Base-by-base conservation (phyloP, 441 rosid species). In the Adansonia rubrostipa region DNA sequence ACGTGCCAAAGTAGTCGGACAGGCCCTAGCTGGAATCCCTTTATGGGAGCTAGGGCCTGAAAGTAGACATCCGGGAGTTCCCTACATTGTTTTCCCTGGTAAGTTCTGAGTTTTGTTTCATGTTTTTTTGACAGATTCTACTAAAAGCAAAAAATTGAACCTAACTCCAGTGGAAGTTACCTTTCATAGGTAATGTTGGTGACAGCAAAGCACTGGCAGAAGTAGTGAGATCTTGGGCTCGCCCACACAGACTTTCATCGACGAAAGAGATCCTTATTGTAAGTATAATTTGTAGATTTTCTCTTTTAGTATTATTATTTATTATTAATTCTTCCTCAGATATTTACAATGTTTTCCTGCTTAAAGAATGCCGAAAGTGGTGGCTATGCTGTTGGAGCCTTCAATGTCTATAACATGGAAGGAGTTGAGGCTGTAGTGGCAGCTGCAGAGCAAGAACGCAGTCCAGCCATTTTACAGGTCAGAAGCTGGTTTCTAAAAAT, bases 11-110 rank as follows among this genome's bases (percentile, higher is more conserved):
- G 89, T 96, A 79, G 87, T 90, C 50, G 99, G 99, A 76, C 97
- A 96, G 86, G 98, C 99, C 81, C 88, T 96, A 51, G 88, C 99
- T 67, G 99, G 99, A 82, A 94, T 96, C 78, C 99, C 99, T 68
- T 82, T 96, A 80, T 96, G 99, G 99, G 89, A 92, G 89, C 86
- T 96, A 67, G 99, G 99, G 84, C 87, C 97, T 56, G 97, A 94
- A 87, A 96, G 97, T 82, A 94, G 93, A 85, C 97, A 94, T 86
- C 98, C 99, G 0, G 95, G 98, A 77, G 96, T 94, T 80, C 99
- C 98, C 28, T 96, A 94, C 84, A 91, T 96, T 83, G 99, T 96
- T 73, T 96, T 96, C 84, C 99, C 98, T 2, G 99, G 99, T 94
- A 89, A 84, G 56, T 75, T 56, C 64, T 63, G 33, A 22, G 56